A percentile compares a stretch with the other conserved stretches of the same genome.
These are phyloP conservation scores for Boletus tylopilopsis DNA, from an alignment of 768 basidiomycete genomes.

Conservation along the genomic window DNA sequence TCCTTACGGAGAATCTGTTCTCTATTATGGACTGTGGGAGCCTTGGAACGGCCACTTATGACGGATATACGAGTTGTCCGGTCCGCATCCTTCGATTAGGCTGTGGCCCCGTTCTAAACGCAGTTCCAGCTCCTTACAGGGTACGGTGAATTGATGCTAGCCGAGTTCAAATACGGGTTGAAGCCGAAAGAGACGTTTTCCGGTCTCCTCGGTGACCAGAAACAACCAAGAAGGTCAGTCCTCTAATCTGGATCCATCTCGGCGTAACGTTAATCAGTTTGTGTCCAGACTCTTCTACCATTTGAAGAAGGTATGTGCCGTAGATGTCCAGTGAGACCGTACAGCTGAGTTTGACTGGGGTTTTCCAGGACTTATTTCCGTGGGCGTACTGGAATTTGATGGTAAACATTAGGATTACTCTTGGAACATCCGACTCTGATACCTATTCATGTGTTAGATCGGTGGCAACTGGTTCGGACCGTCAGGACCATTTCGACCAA, in stretches of 20 bases:
- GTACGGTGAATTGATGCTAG: constrained; percentile 79
- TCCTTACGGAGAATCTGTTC: constrained; percentile 86
- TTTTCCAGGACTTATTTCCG: constrained; percentile 30
- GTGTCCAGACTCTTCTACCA: constrained; percentile 69
- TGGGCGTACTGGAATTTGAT: constrained; percentile 74
- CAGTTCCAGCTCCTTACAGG: constrained; percentile 64
- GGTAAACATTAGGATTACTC: constrained; percentile 35
- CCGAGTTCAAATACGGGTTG: constrained; percentile 92
- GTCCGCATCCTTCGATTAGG: constrained; percentile 40
- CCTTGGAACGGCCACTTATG: constrained; percentile 67
- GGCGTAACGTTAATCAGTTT: constrained; percentile 4
- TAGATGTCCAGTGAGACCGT: neutral
- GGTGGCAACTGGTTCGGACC: constrained; percentile 49
- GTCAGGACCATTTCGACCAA: constrained; percentile 38
- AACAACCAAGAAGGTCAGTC: constrained; percentile 62
- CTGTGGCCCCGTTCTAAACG: constrained; percentile 3
- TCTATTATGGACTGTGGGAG: constrained; percentile 71
- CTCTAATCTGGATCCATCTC: neutral
- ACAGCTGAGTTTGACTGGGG: neutral
- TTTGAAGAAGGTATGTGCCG: constrained; percentile 64
- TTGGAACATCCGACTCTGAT: constrained; percentile 6
- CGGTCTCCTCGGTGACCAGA: constrained; percentile 64
- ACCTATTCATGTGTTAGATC: constrained; percentile 21
- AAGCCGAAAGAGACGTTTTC: constrained; percentile 86
- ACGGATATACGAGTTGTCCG: constrained; percentile 88